phyloP scores from a whole-genome alignment of 139 green algal species.

The Chlamydomonas sp. region DNA sequence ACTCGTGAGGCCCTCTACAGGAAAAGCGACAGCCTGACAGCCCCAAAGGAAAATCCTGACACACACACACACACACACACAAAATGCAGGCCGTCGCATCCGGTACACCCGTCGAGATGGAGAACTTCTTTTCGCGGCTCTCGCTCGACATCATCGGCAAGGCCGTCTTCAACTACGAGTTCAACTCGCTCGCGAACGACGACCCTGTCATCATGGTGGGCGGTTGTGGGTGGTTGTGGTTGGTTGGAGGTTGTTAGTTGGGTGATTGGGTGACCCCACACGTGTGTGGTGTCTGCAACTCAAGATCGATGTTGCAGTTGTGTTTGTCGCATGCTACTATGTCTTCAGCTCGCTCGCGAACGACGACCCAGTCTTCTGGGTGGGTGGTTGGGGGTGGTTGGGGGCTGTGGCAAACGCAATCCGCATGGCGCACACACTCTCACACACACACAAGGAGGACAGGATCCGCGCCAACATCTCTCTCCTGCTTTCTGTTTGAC shows the following conservation, averaged over 20 bases:
- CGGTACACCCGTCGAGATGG: constrained; percentile 89
- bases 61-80: too few relatives aligned
- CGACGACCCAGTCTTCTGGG: not conserved
- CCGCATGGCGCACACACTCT: too few relatives aligned
- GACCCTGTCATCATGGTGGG: constrained; percentile 80
- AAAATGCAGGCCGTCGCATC: too few relatives aligned
- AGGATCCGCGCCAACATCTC: too few relatives aligned
- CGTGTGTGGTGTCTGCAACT: not conserved
- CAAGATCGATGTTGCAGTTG: not conserved
- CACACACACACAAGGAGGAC: too few relatives aligned
- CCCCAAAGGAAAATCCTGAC: too few relatives aligned
- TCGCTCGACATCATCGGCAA: constrained; percentile 96
- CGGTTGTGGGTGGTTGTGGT: not conserved
- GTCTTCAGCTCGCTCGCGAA: not conserved
- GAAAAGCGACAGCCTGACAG: too few relatives aligned
- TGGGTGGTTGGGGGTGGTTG: not conserved
- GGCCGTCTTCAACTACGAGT: constrained; percentile 99
- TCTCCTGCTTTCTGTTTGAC: too few relatives aligned
- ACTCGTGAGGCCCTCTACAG: too few relatives aligned
- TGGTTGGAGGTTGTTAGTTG: not conserved
- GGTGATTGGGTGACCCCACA: not conserved
- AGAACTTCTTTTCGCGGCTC: constrained; percentile 90
- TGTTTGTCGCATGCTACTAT: not conserved
- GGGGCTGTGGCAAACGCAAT: too few relatives aligned
- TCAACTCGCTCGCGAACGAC: constrained; percentile 80